These are phyloP conservation scores for Debaryomyces singareniensis DNA, from an alignment of 1,139 yeast species.

Conservation along the genomic window DNA sequence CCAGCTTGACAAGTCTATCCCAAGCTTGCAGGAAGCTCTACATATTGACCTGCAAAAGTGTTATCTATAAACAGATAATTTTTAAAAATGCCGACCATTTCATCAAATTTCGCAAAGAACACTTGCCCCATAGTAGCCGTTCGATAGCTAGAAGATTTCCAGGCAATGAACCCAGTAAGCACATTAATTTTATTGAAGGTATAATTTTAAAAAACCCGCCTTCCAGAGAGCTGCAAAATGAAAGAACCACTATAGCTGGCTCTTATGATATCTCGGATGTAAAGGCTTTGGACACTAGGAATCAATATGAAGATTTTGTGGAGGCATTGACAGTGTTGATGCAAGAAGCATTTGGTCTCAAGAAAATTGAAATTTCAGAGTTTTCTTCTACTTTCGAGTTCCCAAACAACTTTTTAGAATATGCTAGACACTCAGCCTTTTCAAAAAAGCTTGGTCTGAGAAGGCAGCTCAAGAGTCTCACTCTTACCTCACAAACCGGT, in stretches of 20 bases:
- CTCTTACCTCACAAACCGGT: conserved; percentile 38
- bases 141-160: conserved; percentile 14
- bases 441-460: conserved; percentile 8
- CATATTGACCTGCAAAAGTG: conserved; percentile 27
- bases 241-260: conserved; percentile 33
- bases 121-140: conserved; percentile 14
- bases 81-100: conserved; percentile 23
- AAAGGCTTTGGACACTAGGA: conserved; percentile 10
- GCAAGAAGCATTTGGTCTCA: conserved; percentile 27
- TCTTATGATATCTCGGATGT: conserved; percentile 26
- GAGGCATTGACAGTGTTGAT: conserved; percentile 18
- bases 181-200: conserved; percentile 23
- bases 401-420: conserved; percentile 17
- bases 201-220: conserved; percentile 33
- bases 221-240: conserved; percentile 14
- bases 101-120: conserved; percentile 23
- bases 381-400: conserved; percentile 49
- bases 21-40: conserved; percentile 31
- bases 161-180: conserved; percentile 21
- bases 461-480: conserved; percentile 18
- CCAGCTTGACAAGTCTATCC: conserved; percentile 23
- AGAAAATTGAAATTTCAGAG: conserved; percentile 26
- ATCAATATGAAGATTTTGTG: conserved; percentile 22
- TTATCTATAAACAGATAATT: conserved; percentile 26
- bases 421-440: conserved; percentile 2